Conservation (phyloP, 2,329 filamentous ascomycete species). For the Pseudocercospora ulei region DNA sequence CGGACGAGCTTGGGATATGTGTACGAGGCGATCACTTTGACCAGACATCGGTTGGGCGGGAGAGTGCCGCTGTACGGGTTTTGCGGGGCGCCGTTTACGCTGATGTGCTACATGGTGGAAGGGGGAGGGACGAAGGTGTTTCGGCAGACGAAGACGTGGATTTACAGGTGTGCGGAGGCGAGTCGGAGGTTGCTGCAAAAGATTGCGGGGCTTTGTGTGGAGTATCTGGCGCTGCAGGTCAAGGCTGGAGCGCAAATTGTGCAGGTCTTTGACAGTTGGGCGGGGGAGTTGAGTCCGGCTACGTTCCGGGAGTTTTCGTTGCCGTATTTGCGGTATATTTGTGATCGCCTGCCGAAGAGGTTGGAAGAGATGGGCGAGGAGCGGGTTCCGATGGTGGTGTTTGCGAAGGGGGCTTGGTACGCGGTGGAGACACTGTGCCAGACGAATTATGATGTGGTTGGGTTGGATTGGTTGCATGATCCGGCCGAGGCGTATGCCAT, state of each 20-base stretch:
- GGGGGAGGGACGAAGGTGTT: constrained; percentile 94
- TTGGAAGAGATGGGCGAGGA: constrained; percentile 66
- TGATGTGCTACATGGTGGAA: constrained; percentile 98
- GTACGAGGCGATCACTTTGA: constrained; percentile 88
- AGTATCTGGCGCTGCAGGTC: constrained; percentile 87
- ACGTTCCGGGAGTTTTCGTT: constrained; percentile 77
- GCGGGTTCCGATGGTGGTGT: constrained; percentile 89
- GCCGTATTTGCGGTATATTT: constrained; percentile 77
- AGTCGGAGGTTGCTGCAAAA: constrained; percentile 75
- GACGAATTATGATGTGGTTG: constrained; percentile 85
- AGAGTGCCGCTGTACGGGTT: constrained; percentile 91
- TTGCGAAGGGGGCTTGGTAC: constrained; percentile 96
- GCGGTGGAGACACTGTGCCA: constrained; percentile 78
- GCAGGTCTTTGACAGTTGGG: constrained; percentile 98
- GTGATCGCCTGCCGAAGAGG: constrained; percentile 64
- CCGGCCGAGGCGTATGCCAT: constrained; percentile 72
- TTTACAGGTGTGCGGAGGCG: constrained; percentile 77
- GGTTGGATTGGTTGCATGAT: constrained; percentile 90
- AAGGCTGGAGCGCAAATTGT: constrained; percentile 86
- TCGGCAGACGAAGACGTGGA: constrained; percentile 88
- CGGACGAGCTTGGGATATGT: constrained; percentile 81
- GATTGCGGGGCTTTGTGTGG: constrained; percentile 88
- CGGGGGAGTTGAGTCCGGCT: constrained; percentile 76
- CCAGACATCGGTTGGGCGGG: constrained; percentile 74
- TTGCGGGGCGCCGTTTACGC: constrained; percentile 91